A percentile compares a stretch with the other conserved stretches of the same genome.
Evolutionary conservation across 371 early-diverging fungal genomes (phyloP).

Genomic region (Mortierella sp.): DNA sequence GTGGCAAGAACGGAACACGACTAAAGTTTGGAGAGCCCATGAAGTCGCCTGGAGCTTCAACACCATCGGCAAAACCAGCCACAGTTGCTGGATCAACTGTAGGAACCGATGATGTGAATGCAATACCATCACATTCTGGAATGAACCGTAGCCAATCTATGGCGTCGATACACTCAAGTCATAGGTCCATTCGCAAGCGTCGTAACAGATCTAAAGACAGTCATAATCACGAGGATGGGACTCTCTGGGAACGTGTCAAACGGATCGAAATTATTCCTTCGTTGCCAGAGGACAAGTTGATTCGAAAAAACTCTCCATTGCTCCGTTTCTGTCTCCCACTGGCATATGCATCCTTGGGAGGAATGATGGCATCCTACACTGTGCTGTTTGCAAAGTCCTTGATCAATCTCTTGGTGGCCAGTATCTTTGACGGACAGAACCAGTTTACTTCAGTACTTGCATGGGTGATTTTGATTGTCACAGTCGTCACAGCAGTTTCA

Average conservation of each 20-base stretch:
- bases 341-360: conserved; percentile 77
- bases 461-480: conserved; percentile 80
- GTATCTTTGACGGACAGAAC: conserved; percentile 77
- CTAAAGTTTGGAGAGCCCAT: conserved; percentile 28
- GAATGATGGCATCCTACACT: conserved; percentile 87
- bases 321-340: conserved; percentile 69
- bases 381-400: conserved; percentile 88
- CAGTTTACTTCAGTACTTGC: conserved; percentile 76
- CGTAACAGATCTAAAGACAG: conserved; percentile 1
- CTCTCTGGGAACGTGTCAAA: conserved; percentile 31
- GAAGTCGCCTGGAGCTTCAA: not conserved
- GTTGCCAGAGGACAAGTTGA: conserved; percentile 50
- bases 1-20: not conserved
- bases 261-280: conserved; percentile 41
- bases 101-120: not conserved
- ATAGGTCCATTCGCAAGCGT: conserved; percentile 22
- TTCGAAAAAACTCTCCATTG: conserved; percentile 47
- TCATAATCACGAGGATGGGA: conserved; percentile 10
- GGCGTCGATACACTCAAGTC: conserved; percentile 15
- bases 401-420: conserved; percentile 79
- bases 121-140: not conserved
- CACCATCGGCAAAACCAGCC: not conserved
- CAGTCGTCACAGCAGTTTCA: conserved; percentile 79
- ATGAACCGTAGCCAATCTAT: conserved; percentile 15
- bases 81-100: not conserved